phyloP scores from a whole-genome alignment of 352 stramenopile genomes.

The Saprolegnia parasitica region DNA sequence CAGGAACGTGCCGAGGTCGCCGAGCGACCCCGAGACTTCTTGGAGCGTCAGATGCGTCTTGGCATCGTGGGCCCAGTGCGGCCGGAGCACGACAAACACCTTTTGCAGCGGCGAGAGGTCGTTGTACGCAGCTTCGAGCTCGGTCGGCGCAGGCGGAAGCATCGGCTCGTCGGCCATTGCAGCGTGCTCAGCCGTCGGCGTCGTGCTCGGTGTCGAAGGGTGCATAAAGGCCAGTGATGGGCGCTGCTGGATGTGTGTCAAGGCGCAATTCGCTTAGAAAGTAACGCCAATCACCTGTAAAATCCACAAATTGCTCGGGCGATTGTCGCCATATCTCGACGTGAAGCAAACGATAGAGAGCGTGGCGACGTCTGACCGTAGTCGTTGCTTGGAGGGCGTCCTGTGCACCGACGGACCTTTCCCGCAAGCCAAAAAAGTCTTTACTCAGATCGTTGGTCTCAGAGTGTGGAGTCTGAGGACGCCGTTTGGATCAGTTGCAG shows the following conservation, averaged over 20 bases:
- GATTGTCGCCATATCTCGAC: no score
- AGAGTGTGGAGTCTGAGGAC: no score
- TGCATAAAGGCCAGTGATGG: not conserved
- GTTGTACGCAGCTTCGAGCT: slow-evolving; percentile 21
- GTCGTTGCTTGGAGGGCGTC: no score
- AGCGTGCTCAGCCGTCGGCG: not conserved
- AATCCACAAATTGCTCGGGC: no score
- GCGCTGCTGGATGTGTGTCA: not conserved
- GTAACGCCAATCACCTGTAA: not conserved
- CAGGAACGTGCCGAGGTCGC: slow-evolving; percentile 92
- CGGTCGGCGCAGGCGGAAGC: not conserved
- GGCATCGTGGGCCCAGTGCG: slow-evolving; percentile 50
- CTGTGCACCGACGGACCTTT: no score
- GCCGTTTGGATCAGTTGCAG: no score
- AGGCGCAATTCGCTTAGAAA: not conserved
- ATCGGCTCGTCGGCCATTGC: not conserved
- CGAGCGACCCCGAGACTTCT: slow-evolving; percentile 87
- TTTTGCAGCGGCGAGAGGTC: slow-evolving; percentile 45
- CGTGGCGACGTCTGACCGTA: no score
- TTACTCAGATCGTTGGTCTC: no score
- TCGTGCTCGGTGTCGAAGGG: not conserved
- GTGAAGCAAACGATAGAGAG: no score
- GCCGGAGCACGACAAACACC: slow-evolving; percentile 52
- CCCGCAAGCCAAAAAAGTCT: no score
- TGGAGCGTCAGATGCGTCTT: slow-evolving; percentile 65